Percentiles rank a stretch among this genome's conserved stretches.
phyloP scores from a whole-genome alignment of 2,329 filamentous ascomycete species.

The Fusarium pilosicola region DNA sequence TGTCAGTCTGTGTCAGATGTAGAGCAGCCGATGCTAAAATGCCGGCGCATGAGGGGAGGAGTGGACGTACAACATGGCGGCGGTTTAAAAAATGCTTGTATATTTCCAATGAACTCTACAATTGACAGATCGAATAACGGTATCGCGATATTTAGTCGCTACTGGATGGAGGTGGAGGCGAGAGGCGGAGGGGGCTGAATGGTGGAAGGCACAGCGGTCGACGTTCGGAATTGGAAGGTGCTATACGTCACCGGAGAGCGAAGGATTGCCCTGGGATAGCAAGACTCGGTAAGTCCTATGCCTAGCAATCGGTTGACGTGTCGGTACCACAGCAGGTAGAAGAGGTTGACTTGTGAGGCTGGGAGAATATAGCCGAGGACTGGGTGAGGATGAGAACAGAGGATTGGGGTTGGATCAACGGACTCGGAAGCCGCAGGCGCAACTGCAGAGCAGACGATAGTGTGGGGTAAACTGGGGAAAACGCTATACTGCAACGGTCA shows the following conservation, averaged over 20 bases:
- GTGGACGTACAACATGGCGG: conserved; percentile 43
- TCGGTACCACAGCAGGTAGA: neutral
- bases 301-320: neutral
- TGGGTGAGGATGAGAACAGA: conserved; percentile 1
- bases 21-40: conserved; percentile 12
- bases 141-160: conserved; percentile 28
- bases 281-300: neutral
- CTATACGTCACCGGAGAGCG: neutral
- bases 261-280: neutral
- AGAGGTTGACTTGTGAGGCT: conserved; percentile 3
- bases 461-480: conserved; percentile 42
- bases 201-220: conserved; percentile 27
- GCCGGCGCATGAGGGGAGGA: neutral
- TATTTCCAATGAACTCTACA: neutral
- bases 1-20: conserved; percentile 33
- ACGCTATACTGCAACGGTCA: conserved; percentile 10
- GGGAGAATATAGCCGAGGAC: conserved; percentile 29
- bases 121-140: neutral
- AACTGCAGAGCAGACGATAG: conserved; percentile 17
- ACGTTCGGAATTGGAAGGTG: conserved; percentile 21
- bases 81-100: neutral
- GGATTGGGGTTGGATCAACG: conserved; percentile 22
- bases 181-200: conserved; percentile 20
- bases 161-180: neutral
- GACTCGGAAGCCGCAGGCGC: conserved; percentile 14